Evolutionary conservation across 2,329 filamentous ascomycete genomes (phyloP).

Genomic region (Apiospora aurea): DNA sequence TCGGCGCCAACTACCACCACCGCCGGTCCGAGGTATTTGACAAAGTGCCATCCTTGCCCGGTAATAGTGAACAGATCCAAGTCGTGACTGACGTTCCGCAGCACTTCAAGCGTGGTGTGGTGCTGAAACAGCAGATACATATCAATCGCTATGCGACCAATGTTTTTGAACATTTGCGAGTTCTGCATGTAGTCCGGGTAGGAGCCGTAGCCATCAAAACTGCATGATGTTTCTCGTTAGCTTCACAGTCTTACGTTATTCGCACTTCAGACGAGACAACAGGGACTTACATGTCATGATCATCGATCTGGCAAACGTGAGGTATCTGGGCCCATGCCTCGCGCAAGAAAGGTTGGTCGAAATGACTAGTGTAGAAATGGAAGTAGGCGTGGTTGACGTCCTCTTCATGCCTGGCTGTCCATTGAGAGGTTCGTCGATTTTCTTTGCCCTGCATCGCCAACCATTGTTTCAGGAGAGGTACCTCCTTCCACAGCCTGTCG

Average conservation of each 20-base stretch:
- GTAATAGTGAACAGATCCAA: conserved; percentile 95
- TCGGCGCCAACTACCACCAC: conserved; percentile 91
- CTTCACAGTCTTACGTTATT: neutral
- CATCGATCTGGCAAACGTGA: conserved; percentile 89
- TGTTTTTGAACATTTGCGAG: conserved; percentile 97
- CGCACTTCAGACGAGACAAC: too few species aligned
- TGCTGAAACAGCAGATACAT: conserved; percentile 99
- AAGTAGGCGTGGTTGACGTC: conserved; percentile 97
- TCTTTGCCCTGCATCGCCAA: conserved; percentile 91
- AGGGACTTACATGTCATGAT: conserved; percentile 92
- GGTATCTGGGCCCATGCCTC: conserved; percentile 98
- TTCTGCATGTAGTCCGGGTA: conserved; percentile 99
- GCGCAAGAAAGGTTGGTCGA: conserved; percentile 92
- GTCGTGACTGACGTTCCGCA: conserved; percentile 88
- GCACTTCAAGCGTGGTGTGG: conserved; percentile 92
- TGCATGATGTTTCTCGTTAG: conserved; percentile 44
- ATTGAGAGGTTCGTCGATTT: conserved; percentile 85
- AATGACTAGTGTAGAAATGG: conserved; percentile 98
- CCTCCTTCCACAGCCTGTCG: conserved; percentile 94
- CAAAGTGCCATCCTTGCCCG: conserved; percentile 97
- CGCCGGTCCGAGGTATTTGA: conserved; percentile 93
- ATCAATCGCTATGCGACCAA: conserved; percentile 91
- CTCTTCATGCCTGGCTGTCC: conserved; percentile 95
- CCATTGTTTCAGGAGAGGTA: conserved; percentile 94
- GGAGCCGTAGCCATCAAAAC: conserved; percentile 95